These are phyloP conservation scores for Nidularia sp. DNA, from an alignment of 768 basidiomycete species.

Conservation along the genomic window DNA sequence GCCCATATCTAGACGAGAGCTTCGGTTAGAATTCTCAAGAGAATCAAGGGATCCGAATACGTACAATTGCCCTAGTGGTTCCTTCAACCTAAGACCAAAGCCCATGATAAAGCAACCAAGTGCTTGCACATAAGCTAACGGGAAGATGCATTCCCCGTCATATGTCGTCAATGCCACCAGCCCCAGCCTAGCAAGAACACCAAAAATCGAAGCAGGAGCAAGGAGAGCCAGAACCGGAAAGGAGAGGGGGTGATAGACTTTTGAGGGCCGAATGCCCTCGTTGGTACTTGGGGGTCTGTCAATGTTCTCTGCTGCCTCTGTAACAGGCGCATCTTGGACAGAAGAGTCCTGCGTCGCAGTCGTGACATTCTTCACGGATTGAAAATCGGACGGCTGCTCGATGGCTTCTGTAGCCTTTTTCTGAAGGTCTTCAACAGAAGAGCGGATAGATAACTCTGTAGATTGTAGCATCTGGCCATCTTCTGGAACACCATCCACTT, in stretches of 20 bases:
- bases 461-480: no score
- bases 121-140: conserved; percentile 81
- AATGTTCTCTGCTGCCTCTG: conserved; percentile 23
- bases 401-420: no score
- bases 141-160: conserved; percentile 71
- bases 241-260: conserved; percentile 49
- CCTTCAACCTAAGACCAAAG: conserved; percentile 62
- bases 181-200: conserved; percentile 80
- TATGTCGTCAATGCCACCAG: conserved; percentile 71
- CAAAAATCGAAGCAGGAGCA: conserved; percentile 79
- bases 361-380: no score
- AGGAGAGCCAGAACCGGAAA: conserved; percentile 66
- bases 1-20: conserved; percentile 64
- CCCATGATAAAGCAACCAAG: conserved; percentile 94
- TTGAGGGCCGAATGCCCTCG: conserved; percentile 22
- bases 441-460: no score
- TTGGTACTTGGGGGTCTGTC: conserved; percentile 27
- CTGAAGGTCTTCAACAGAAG: no score
- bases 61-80: conserved; percentile 72
- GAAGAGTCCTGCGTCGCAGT: no score
- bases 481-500: no score
- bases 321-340: conserved; percentile 1
- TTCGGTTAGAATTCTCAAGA: not conserved
- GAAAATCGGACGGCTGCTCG: no score
- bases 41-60: conserved; percentile 17